Conservation (phyloP, 345 rosid genomes). For the Rhodamnia rubescens region DNA sequence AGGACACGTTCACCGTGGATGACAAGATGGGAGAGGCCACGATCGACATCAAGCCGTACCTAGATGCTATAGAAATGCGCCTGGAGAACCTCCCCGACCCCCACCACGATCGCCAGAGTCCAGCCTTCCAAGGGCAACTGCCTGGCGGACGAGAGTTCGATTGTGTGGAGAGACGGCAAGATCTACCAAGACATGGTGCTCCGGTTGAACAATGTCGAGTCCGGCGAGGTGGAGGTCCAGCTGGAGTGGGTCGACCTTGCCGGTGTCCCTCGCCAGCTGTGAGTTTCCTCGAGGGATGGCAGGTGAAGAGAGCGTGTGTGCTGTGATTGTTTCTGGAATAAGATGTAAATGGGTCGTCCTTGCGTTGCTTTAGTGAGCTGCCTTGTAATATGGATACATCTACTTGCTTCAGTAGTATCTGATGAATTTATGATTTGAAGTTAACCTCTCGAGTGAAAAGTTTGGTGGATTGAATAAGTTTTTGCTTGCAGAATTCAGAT, state of each 20-base stretch:
- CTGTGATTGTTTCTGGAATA: no score
- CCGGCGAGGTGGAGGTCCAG: slow-evolving; percentile 57
- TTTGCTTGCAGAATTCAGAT: background rate
- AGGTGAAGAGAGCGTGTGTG: no score
- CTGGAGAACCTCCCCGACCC: slow-evolving; percentile 33
- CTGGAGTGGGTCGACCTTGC: slow-evolving; percentile 55
- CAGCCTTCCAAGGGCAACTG: slow-evolving; percentile 33
- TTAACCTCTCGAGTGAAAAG: background rate
- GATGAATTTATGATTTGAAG: background rate
- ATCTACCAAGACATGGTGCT: slow-evolving; percentile 49
- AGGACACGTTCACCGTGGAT: slow-evolving; percentile 57
- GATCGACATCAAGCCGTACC: slow-evolving; percentile 42
- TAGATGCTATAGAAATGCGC: slow-evolving; percentile 35
- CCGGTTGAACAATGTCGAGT: slow-evolving; percentile 43
- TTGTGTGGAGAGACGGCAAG: slow-evolving; percentile 36
- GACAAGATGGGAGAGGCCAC: slow-evolving; percentile 78
- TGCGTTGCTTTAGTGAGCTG: background rate
- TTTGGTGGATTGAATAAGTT: background rate
- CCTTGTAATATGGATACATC: background rate
- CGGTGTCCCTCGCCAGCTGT: background rate
- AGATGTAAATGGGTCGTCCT: background rate
- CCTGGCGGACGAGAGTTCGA: slow-evolving; percentile 43
- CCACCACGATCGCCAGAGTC: slow-evolving; percentile 35
- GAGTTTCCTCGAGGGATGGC: background rate
- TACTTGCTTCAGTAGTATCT: background rate